These are phyloP conservation scores for Mortierella sp. DNA, from an alignment of 371 early-diverging fungal species.

Conservation along the genomic window DNA sequence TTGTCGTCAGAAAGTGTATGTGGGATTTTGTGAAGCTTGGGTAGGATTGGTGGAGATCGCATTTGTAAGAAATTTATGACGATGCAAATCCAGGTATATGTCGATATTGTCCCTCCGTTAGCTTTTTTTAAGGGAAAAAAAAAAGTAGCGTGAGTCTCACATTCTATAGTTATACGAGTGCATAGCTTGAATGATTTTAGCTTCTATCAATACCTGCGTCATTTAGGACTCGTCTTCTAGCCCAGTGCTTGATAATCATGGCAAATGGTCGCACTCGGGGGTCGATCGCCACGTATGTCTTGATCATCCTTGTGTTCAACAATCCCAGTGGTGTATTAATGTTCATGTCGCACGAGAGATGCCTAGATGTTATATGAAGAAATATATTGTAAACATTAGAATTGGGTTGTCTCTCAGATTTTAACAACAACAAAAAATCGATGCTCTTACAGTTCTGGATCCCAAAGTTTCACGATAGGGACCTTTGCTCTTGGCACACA, in stretches of 20 bases:
- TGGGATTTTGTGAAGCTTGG: conserved; percentile 79
- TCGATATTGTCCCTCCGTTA: conserved; percentile 92
- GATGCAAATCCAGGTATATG: conserved; percentile 95
- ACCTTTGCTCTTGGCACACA: conserved; percentile 74
- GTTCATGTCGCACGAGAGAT: conserved; percentile 86
- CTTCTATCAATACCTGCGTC: conserved; percentile 71
- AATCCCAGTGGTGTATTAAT: conserved; percentile 85
- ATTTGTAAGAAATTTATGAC: conserved; percentile 90
- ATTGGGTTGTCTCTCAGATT: background rate
- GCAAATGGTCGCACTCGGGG: conserved; percentile 82
- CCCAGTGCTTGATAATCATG: conserved; percentile 88
- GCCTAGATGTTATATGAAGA: conserved; percentile 29
- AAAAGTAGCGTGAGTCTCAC: background rate
- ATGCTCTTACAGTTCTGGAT: conserved; percentile 68
- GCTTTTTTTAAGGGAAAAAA: conserved; percentile 58
- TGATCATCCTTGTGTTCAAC: conserved; percentile 82
- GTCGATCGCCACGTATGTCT: conserved; percentile 83
- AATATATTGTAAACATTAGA: too few species aligned
- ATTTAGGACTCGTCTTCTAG: conserved; percentile 76
- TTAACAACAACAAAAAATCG: background rate
- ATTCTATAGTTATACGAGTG: too few species aligned
- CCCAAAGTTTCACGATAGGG: conserved; percentile 73
- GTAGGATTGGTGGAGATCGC: conserved; percentile 91
- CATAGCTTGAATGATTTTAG: background rate
- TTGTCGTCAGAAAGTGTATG: conserved; percentile 50